Conservation (phyloP, 768 basidiomycete species). For the Suillus spraguei region DNA sequence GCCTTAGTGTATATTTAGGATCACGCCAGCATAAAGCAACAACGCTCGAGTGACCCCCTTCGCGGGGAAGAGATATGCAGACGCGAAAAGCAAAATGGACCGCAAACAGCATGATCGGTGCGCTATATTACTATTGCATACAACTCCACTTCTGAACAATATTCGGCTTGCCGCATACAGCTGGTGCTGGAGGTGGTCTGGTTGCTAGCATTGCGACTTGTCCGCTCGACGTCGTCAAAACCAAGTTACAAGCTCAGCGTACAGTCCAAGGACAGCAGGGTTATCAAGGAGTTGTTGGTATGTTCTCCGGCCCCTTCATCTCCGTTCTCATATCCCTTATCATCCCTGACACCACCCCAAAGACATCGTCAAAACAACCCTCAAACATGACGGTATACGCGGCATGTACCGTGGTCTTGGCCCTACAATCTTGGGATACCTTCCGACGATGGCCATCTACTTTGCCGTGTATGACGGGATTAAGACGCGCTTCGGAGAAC, state of each 20-base stretch:
- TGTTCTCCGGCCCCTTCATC: constrained; percentile 27
- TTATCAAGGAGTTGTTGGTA: constrained; percentile 80
- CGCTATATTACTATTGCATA: constrained; percentile 25
- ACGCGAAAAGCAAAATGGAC: constrained; percentile 63
- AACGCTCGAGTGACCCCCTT: constrained; percentile 37
- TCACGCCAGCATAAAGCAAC: constrained; percentile 1
- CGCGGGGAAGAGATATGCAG: constrained; percentile 71
- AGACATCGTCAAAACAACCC: constrained; percentile 61
- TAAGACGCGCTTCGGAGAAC: constrained; percentile 79
- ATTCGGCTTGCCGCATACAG: constrained; percentile 38
- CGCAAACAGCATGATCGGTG: constrained; percentile 83
- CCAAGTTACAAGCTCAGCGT: constrained; percentile 94
- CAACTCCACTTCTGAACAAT: constrained; percentile 2
- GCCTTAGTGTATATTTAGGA: not conserved
- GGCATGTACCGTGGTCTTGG: constrained; percentile 97
- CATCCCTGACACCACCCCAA: constrained; percentile 14
- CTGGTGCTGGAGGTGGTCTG: constrained; percentile 95
- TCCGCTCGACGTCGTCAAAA: constrained; percentile 97
- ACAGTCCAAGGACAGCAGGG: constrained; percentile 65
- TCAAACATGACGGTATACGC: constrained; percentile 70
- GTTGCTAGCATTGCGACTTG: constrained; percentile 93
- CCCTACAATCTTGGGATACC: constrained; percentile 93
- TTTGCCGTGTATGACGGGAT: constrained; percentile 97
- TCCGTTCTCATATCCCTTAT: constrained; percentile 21
- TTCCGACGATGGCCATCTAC: constrained; percentile 99